A percentile compares a stretch with the other conserved stretches of the same genome.
phyloP scores from a whole-genome alignment of 768 basidiomycete genomes.

The Agrocybe praecox region DNA sequence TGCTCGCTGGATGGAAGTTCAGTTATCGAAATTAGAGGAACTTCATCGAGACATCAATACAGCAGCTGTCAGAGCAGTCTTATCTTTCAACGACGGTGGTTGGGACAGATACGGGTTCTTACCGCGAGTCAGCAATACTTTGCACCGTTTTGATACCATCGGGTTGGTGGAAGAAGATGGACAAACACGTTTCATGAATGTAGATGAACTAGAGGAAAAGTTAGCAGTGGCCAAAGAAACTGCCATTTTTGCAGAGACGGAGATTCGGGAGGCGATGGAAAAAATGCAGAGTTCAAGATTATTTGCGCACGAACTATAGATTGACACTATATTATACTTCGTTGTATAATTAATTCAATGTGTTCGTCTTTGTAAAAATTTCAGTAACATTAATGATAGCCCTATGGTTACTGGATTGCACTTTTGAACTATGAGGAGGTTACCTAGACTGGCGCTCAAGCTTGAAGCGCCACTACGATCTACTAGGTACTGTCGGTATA shows the following conservation, averaged over 20 bases:
- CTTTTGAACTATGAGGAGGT: no score
- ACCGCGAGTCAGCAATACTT: conserved; percentile 69
- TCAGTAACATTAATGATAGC: no score
- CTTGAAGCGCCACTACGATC: no score
- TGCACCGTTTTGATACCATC: conserved; percentile 69
- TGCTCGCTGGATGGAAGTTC: conserved; percentile 94
- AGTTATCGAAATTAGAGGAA: conserved; percentile 86
- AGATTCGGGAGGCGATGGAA: conserved; percentile 76
- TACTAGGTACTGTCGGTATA: no score
- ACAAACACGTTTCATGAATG: conserved; percentile 54
- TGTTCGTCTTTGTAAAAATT: no score
- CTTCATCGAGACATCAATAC: conserved; percentile 90
- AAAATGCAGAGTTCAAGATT: conserved; percentile 47
- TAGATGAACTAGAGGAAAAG: conserved; percentile 77
- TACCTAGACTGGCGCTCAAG: no score
- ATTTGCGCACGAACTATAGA: conserved; percentile 41
- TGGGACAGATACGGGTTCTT: conserved; percentile 76
- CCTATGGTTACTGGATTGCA: no score
- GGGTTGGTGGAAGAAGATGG: conserved; percentile 55
- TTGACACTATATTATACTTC: not conserved
- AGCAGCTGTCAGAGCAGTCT: conserved; percentile 80
- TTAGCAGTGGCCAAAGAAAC: conserved; percentile 71
- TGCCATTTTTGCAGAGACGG: conserved; percentile 70
- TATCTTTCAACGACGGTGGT: conserved; percentile 83
- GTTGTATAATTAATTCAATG: no score